phyloP scores from a whole-genome alignment of 805 yeast species.

The Starmerella ratchasimensis region DNA sequence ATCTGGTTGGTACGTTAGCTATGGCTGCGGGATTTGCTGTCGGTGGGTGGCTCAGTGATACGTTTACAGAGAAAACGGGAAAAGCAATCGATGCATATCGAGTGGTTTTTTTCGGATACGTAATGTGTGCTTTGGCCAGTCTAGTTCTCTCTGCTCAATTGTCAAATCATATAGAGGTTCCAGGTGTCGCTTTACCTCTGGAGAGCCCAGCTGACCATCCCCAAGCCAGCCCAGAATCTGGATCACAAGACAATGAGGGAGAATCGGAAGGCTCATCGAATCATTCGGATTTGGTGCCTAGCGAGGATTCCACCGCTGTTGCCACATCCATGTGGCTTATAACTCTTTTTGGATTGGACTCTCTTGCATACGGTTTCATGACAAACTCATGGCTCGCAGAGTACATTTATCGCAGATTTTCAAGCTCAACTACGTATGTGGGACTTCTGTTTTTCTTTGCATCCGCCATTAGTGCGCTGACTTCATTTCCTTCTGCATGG shows the following conservation, averaged over 20 bases:
- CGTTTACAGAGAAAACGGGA: slow-evolving; percentile 15
- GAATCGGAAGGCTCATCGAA: too few species aligned
- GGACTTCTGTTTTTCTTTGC: slow-evolving; percentile 33
- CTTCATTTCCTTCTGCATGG: slow-evolving; percentile 47
- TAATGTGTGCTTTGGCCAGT: slow-evolving; percentile 39
- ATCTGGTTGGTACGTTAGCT: slow-evolving; percentile 55
- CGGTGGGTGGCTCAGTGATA: slow-evolving; percentile 48
- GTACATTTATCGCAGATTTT: slow-evolving; percentile 50
- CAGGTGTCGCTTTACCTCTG: too few species aligned
- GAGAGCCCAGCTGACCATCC: too few species aligned
- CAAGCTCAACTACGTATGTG: slow-evolving; percentile 42
- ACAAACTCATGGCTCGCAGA: slow-evolving; percentile 79
- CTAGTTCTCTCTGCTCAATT: slow-evolving; percentile 36
- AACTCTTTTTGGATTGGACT: slow-evolving; percentile 57
- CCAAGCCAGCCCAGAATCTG: too few species aligned
- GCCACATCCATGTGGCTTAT: slow-evolving; percentile 6
- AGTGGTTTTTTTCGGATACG: slow-evolving; percentile 42
- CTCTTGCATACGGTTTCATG: slow-evolving; percentile 81
- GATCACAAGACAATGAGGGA: too few species aligned
- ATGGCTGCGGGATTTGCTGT: slow-evolving; percentile 56
- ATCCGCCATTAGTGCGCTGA: slow-evolving; percentile 39
- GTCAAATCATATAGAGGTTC: slow-evolving; percentile 2
- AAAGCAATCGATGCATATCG: slow-evolving; percentile 35
- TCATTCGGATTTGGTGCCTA: too few species aligned
- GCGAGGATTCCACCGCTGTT: not conserved